Evolutionary conservation across 768 basidiomycete genomes (phyloP).

Genomic region (Collybia mongolica): DNA sequence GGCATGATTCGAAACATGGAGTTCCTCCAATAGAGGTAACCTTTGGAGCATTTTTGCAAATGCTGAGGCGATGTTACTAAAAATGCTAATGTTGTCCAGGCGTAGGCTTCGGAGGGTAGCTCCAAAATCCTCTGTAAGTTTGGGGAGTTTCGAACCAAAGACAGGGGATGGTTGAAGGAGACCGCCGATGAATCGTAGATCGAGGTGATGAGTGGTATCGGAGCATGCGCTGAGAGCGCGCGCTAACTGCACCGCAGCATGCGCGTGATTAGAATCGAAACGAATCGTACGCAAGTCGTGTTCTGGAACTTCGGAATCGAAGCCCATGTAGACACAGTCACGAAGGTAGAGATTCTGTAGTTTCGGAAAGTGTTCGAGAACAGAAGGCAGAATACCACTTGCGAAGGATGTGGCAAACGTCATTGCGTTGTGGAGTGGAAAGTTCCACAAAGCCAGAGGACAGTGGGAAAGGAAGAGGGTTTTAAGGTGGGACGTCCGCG

Average conservation of each 20-base stretch:
- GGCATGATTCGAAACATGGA: conserved; percentile 26
- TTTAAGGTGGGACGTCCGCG: conserved; percentile 19
- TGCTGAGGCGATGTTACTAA: conserved; percentile 18
- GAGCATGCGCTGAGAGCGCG: conserved; percentile 20
- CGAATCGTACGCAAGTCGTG: conserved; percentile 22
- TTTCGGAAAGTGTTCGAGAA: conserved; percentile 20
- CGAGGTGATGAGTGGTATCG: conserved; percentile 18
- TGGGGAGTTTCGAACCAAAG: conserved; percentile 10
- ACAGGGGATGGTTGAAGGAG: conserved; percentile 21
- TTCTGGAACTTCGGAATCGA: conserved; percentile 16
- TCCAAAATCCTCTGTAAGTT: conserved; percentile 2
- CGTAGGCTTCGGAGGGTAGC: conserved; percentile 20
- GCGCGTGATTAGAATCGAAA: conserved; percentile 25
- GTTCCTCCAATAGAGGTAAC: conserved; percentile 17
- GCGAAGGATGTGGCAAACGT: conserved; percentile 27
- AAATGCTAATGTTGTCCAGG: conserved; percentile 26
- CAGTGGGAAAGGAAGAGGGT: conserved; percentile 24
- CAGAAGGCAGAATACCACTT: conserved; percentile 22
- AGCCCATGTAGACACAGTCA: conserved; percentile 23
- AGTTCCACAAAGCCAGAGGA: conserved; percentile 25
- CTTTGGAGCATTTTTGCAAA: conserved; percentile 20
- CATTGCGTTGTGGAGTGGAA: conserved; percentile 14
- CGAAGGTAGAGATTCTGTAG: conserved; percentile 23
- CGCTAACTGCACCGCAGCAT: conserved; percentile 21
- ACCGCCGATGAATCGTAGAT: conserved; percentile 27